phyloP scores from a whole-genome alignment of 495 filamentous ascomycete species.

The Penicillium daleae region DNA sequence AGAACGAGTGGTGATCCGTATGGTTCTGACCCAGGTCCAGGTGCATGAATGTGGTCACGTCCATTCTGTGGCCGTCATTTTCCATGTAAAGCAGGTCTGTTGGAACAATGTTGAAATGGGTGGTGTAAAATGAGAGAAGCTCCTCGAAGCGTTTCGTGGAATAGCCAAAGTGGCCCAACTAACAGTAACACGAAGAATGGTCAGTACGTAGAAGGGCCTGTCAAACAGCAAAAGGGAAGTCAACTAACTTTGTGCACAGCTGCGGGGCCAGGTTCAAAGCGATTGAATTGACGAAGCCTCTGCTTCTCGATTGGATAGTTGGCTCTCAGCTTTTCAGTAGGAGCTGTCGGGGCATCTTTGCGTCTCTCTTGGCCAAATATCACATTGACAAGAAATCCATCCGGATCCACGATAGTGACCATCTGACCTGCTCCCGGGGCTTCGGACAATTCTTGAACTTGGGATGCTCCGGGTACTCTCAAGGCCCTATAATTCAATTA shows the following conservation, averaged over 20 bases:
- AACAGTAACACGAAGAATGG: too few species aligned
- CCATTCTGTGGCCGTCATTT: slow-evolving; percentile 23
- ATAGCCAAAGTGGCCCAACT: slow-evolving; percentile 65
- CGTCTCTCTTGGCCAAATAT: slow-evolving; percentile 27
- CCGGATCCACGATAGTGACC: slow-evolving; percentile 35
- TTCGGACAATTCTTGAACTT: background rate
- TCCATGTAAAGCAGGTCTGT: slow-evolving; percentile 28
- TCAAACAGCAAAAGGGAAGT: background rate
- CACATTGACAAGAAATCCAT: slow-evolving; percentile 34
- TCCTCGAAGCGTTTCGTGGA: slow-evolving; percentile 62
- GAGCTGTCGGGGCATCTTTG: background rate
- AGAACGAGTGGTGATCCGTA: slow-evolving; percentile 72
- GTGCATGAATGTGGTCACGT: slow-evolving; percentile 59
- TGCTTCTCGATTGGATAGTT: slow-evolving; percentile 28
- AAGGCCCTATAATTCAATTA: background rate
- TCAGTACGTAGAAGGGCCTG: too few species aligned
- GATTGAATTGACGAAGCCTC: slow-evolving; percentile 25
- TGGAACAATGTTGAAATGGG: slow-evolving; percentile 66
- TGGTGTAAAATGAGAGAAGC: slow-evolving; percentile 62
- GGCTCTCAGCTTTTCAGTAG: slow-evolving; percentile 24
- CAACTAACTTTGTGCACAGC: slow-evolving; percentile 60
- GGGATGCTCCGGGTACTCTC: background rate
- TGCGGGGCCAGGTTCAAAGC: slow-evolving; percentile 53
- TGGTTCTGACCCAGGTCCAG: slow-evolving; percentile 60
- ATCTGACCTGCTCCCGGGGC: slow-evolving; percentile 1